phyloP scores from a whole-genome alignment of 441 rosid genomes.

The Brassica balearica region DNA sequence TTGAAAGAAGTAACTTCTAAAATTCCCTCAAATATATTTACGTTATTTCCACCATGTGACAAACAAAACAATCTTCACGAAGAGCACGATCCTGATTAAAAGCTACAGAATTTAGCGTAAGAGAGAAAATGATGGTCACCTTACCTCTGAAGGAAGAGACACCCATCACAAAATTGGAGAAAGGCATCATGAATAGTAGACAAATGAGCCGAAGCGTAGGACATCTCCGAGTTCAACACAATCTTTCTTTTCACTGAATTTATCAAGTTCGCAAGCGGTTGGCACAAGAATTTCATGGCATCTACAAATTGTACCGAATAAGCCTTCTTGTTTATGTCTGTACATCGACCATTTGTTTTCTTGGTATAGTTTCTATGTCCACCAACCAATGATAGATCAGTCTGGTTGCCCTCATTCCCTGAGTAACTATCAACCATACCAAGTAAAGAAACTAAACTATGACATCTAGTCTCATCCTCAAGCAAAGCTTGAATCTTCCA shows the following conservation, averaged over 20 bases:
- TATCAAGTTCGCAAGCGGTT: slow-evolving; percentile 77
- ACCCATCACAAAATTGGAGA: slow-evolving; percentile 62
- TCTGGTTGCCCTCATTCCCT: slow-evolving; percentile 25
- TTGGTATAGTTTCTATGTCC: slow-evolving; percentile 40
- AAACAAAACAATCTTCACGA: slow-evolving; percentile 16
- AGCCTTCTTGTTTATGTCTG: slow-evolving; percentile 46
- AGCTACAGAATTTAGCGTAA: slow-evolving; percentile 26
- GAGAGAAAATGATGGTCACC: slow-evolving; percentile 34
- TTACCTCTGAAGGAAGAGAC: slow-evolving; percentile 58
- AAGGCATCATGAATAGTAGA: slow-evolving; percentile 63
- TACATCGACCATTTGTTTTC: slow-evolving; percentile 41
- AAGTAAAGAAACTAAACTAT: slow-evolving; percentile 56
- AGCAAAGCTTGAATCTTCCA: slow-evolving; percentile 52
- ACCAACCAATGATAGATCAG: slow-evolving; percentile 24
- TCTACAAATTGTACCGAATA: slow-evolving; percentile 54
- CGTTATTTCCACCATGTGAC: slow-evolving; percentile 9
- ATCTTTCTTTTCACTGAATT: slow-evolving; percentile 64
- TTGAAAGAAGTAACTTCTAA: slow-evolving; percentile 19
- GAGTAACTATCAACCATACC: slow-evolving; percentile 49
- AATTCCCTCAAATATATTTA: slow-evolving; percentile 13
- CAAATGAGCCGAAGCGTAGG: slow-evolving; percentile 52
- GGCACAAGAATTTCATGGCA: slow-evolving; percentile 81
- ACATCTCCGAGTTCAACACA: slow-evolving; percentile 53
- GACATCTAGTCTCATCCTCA: slow-evolving; percentile 53
- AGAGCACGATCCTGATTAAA: background rate